phyloP scores from a whole-genome alignment of 371 early-diverging fungal genomes.

The Mucor racemosus region DNA sequence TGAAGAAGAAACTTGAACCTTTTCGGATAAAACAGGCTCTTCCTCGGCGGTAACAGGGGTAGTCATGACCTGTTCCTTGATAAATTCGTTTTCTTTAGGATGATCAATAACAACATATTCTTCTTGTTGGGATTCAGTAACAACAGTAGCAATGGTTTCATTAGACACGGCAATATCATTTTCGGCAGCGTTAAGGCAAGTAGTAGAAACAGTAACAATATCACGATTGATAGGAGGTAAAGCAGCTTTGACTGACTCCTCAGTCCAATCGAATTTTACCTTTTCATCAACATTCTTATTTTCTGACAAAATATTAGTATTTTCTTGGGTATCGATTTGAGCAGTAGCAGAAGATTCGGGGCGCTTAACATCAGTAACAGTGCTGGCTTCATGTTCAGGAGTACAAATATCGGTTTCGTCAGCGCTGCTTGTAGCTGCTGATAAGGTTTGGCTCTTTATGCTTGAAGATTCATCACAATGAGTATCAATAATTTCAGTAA shows the following conservation, averaged over 20 bases:
- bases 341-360: constrained; percentile 2
- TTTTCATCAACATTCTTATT: neutral
- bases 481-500: neutral
- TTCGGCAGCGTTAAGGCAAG: neutral
- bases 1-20: neutral
- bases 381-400: constrained; percentile 22
- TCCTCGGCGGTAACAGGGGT: neutral
- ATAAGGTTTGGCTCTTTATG: constrained; percentile 11
- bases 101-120: neutral
- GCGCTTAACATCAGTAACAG: neutral
- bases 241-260: constrained; percentile 6
- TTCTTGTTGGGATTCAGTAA: neutral
- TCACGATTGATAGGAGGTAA: constrained; percentile 9
- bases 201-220: constrained; percentile 1
- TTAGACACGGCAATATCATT: neutral
- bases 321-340: constrained; percentile 10
- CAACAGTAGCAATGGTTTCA: neutral
- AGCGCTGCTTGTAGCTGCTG: constrained; percentile 16
- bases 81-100: neutral
- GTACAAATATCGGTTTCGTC: constrained; percentile 27
- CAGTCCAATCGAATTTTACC: constrained; percentile 8
- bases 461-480: constrained; percentile 9
- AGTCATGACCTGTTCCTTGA: neutral
- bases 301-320: neutral
- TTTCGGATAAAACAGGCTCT: neutral